These are phyloP conservation scores for Solanum verrucosum DNA, from an alignment of 257 asterid genomes.

Conservation along the genomic window DNA sequence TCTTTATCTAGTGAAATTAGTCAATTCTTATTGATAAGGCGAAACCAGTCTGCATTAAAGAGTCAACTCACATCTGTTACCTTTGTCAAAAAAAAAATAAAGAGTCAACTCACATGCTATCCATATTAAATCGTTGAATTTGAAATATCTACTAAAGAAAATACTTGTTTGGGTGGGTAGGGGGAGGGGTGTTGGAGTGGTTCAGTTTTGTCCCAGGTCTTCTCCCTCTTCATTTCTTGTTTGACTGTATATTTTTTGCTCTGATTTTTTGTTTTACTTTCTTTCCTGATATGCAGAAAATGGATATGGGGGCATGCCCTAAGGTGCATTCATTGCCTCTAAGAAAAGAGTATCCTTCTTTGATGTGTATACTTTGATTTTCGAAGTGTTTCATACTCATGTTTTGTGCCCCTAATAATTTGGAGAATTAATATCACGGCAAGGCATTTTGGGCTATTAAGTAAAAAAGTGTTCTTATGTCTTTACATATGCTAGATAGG, in stretches of 20 bases:
- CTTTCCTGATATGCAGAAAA: slow-evolving; percentile 49
- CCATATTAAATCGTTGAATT: neutral
- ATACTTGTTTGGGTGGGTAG: neutral
- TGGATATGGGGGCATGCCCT: slow-evolving; percentile 94
- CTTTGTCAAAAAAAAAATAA: too few species aligned
- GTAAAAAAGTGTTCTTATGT: neutral
- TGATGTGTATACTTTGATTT: neutral
- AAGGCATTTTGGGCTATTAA: neutral
- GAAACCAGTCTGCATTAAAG: neutral
- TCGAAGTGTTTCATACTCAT: neutral
- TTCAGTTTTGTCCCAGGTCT: neutral
- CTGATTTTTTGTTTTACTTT: neutral
- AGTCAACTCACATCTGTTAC: neutral
- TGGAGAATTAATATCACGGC: neutral
- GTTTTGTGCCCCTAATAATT: neutral
- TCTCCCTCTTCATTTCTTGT: neutral
- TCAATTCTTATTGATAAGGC: neutral
- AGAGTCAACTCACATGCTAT: neutral
- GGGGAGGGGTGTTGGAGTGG: neutral
- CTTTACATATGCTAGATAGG: neutral
- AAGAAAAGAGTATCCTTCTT: slow-evolving; percentile 85
- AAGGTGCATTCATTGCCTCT: slow-evolving; percentile 89
- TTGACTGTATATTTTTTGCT: neutral
- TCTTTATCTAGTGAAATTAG: neutral
- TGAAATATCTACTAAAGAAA: neutral